These are phyloP conservation scores for Silene coronaria DNA, from an alignment of 179 eudicot species.

Conservation along the genomic window DNA sequence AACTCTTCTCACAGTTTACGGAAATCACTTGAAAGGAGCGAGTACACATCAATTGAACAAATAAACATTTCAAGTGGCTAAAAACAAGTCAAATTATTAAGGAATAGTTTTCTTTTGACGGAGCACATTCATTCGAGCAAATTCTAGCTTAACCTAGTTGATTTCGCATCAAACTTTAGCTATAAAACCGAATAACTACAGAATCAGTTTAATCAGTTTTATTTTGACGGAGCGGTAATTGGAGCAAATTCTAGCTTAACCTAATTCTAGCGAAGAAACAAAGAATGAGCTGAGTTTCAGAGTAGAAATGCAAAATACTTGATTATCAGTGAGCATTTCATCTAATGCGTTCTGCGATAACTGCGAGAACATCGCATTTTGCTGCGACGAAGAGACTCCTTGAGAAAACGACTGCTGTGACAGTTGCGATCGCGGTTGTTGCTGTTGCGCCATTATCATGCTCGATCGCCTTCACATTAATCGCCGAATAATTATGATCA, in stretches of 20 bases:
- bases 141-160: not conserved
- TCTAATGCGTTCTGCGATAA: constrained; percentile 76
- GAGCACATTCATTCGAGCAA: not conserved
- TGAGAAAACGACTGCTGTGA: constrained; percentile 75
- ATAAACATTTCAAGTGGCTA: not conserved
- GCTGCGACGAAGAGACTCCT: constrained; percentile 66
- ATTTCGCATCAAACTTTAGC: too few species aligned
- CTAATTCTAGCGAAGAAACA: not conserved
- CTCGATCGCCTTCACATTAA: constrained; percentile 46
- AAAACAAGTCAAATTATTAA: too few species aligned
- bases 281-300: not conserved
- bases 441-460: constrained; percentile 41
- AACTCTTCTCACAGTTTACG: too few species aligned
- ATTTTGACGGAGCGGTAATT: too few species aligned
- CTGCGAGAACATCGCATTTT: constrained; percentile 56
- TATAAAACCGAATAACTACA: too few species aligned
- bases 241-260: not conserved
- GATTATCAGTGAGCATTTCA: constrained; percentile 42
- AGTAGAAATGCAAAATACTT: constrained; percentile 27
- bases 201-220: too few species aligned
- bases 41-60: not conserved
- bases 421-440: constrained; percentile 50
- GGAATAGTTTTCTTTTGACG: too few species aligned
- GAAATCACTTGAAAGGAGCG: too few species aligned
- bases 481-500: not conserved